Evolutionary conservation across 1,284 basidiomycete species (phyloP).

Genomic region (Cryptococcus sp.): DNA sequence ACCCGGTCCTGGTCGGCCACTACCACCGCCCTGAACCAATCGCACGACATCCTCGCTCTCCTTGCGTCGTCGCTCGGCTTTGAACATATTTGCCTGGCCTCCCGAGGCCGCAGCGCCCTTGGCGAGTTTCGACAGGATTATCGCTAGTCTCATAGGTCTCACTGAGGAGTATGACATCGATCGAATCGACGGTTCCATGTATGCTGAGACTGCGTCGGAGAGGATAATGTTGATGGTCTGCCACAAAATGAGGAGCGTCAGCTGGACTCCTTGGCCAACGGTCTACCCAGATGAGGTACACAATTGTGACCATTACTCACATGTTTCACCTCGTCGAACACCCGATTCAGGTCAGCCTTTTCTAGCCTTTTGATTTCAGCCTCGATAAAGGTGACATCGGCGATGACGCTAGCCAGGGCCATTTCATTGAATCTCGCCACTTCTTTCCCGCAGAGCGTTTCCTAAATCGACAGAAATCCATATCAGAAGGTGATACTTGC

Average conservation of each 20-base stretch:
- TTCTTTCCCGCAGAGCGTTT: constrained; percentile 54
- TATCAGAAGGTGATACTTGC: neutral
- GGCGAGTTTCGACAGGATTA: constrained; percentile 76
- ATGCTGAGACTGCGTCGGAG: constrained; percentile 72
- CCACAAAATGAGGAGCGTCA: neutral
- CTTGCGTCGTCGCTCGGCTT: constrained; percentile 68
- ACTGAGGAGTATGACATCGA: constrained; percentile 71
- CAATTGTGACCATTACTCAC: constrained; percentile 58
- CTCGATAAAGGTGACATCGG: constrained; percentile 83
- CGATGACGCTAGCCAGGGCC: constrained; percentile 75
- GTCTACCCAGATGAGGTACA: neutral
- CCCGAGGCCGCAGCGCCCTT: constrained; percentile 61
- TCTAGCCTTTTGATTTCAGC: constrained; percentile 74
- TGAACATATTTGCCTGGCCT: constrained; percentile 48
- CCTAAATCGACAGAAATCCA: constrained; percentile 21
- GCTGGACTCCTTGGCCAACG: constrained; percentile 12
- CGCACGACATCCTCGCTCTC: constrained; percentile 61
- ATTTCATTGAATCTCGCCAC: constrained; percentile 84
- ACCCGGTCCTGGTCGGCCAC: no score
- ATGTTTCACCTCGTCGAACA: constrained; percentile 76
- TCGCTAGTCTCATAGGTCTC: constrained; percentile 71
- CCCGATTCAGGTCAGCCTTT: constrained; percentile 67
- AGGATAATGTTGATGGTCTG: constrained; percentile 79
- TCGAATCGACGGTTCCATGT: constrained; percentile 71
- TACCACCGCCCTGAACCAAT: constrained; percentile 12